Evolutionary conservation across 106 monocot species (phyloP).

Genomic region (Alisma plantagoaquatica): DNA sequence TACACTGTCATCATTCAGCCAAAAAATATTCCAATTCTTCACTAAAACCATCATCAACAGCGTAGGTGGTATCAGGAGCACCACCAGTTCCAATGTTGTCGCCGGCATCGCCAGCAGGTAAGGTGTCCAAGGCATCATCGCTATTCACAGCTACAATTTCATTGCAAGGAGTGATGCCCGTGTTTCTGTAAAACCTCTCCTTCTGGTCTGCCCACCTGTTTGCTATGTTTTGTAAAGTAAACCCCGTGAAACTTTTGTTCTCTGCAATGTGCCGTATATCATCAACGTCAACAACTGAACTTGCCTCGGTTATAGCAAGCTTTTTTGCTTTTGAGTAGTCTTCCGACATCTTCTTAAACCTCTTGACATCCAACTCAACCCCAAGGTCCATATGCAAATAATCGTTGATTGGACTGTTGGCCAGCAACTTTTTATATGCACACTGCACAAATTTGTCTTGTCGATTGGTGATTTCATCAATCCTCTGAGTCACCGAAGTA

Average conservation of each 20-base stretch:
- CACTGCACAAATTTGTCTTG: conserved; percentile 50
- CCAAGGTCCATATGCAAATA: conserved; percentile 81
- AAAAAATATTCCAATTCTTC: conserved; percentile 31
- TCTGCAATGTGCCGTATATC: conserved; percentile 47
- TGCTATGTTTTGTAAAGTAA: conserved; percentile 29
- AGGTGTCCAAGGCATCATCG: neutral
- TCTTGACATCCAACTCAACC: conserved; percentile 34
- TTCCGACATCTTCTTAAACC: conserved; percentile 48
- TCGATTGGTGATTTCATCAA: conserved; percentile 40
- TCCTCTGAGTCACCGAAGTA: conserved; percentile 25
- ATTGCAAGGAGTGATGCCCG: conserved; percentile 19
- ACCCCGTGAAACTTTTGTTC: conserved; percentile 19
- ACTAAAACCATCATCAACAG: conserved; percentile 25
- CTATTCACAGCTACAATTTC: conserved; percentile 16
- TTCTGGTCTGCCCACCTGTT: conserved; percentile 49
- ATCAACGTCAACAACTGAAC: conserved; percentile 16
- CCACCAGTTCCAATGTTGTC: too few species aligned
- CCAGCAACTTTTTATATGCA: conserved; percentile 75
- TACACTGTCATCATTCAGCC: conserved; percentile 4
- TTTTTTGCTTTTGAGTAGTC: conserved; percentile 57
- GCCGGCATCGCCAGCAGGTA: neutral
- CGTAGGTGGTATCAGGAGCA: too few species aligned
- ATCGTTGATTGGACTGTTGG: conserved; percentile 47
- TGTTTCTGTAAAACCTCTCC: conserved; percentile 31
- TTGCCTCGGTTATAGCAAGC: conserved; percentile 42